Evolutionary conservation across 441 rosid genomes (phyloP).

Genomic region (Flueggea neowawraea): DNA sequence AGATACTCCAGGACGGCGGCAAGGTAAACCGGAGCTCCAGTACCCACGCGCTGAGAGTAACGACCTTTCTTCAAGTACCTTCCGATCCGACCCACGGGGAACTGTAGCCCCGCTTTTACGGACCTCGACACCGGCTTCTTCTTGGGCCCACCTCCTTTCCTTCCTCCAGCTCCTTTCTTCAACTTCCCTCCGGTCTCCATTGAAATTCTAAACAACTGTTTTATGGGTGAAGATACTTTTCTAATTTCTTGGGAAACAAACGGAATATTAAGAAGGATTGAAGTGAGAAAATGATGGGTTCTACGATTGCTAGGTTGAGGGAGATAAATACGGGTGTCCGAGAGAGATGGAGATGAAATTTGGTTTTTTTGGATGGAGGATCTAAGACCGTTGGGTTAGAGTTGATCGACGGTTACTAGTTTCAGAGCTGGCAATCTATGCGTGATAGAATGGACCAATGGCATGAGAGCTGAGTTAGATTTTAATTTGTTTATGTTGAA

Average conservation of each 20-base stretch:
- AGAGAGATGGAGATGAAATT: constrained; percentile 2
- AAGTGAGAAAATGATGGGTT: neutral
- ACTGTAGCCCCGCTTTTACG: constrained; percentile 52
- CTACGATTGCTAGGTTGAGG: neutral
- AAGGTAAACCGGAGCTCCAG: constrained; percentile 77
- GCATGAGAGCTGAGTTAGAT: neutral
- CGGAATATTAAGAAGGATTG: neutral
- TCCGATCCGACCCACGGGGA: constrained; percentile 65
- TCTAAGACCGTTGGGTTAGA: constrained; percentile 23
- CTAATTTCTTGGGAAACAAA: constrained; percentile 19
- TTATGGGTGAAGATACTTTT: neutral
- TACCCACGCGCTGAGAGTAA: constrained; percentile 53
- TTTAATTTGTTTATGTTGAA: no score
- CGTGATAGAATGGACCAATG: constrained; percentile 6
- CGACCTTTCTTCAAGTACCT: constrained; percentile 60
- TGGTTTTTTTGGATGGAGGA: constrained; percentile 4
- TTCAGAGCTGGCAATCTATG: constrained; percentile 23
- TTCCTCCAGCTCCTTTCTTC: constrained; percentile 63
- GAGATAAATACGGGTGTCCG: constrained; percentile 20
- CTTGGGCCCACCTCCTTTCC: constrained; percentile 63
- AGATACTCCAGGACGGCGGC: constrained; percentile 70
- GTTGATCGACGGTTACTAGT: constrained; percentile 14
- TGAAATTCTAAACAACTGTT: neutral
- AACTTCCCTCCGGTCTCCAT: constrained; percentile 44
- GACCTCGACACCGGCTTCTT: constrained; percentile 58